Base-by-base conservation (phyloP, 78 protist species). In the Carpediemonas membranifera region DNA sequence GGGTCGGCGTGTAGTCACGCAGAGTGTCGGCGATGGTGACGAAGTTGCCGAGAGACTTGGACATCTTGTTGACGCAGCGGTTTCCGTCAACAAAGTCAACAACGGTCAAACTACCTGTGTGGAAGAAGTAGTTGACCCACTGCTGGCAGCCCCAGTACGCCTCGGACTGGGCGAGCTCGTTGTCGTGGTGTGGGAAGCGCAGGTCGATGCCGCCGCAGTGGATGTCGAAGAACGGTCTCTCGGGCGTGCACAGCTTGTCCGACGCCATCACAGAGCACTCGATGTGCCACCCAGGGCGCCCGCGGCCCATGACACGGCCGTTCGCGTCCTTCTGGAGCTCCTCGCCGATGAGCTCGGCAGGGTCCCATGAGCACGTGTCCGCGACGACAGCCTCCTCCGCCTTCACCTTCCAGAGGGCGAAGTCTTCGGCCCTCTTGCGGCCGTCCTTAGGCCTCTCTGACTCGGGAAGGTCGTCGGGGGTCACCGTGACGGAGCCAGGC, bases 201-300 rank as follows among this genome's bases (percentile, higher is more conserved):
- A 96, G 81, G 66, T 96, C 99, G 30, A 70, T 44, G 28, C 99
- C 99, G 7, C 99, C 99, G 9, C 88, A 39, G 74, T 92, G 95
- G 14, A 91, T 28, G 69, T 88, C 92, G 52, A 91, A 30, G 34
- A 44, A 39, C 34, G 62, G 57, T 51, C 35, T 44, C 27, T 31
- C 36, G 7, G 9, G 11, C 18, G 0, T n/a, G 27, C 68, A 71
- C 11, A 78, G 9, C 44, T 41, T 33, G 37, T 28, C 37, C 43
- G 50, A 18, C 1, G 90, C 75, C 97, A 96, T 93, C 19, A 84
- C 99, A 3, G 92, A 79, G 90, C 99, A 96, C 79, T 96, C 99
- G 55, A 95, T 94, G 84, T 96, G 99, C 99, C 99, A 96, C 18
- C 99, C 99, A 24, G 99, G 99, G 24, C 99, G 78, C 28, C 99